Evolutionary conservation across 2,329 filamentous ascomycete genomes (phyloP).

Genomic region (Rhinocladiella similis): DNA sequence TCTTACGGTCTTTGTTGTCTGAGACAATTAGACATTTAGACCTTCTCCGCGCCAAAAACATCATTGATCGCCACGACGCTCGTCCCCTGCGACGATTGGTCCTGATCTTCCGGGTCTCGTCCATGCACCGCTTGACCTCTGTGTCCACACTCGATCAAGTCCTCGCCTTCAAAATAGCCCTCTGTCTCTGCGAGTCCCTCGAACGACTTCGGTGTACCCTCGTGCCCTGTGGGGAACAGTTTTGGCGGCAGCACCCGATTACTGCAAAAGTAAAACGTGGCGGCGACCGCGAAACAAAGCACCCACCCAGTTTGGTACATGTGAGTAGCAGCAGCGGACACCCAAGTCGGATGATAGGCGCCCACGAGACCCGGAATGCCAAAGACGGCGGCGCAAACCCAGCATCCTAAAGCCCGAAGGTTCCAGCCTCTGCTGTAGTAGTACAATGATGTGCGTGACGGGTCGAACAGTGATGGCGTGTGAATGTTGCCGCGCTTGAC

Average conservation of each 20-base stretch:
- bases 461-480: constrained; percentile 39
- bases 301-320: constrained; percentile 1
- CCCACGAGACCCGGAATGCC: neutral
- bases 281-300: neutral
- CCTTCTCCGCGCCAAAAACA: neutral
- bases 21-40: neutral
- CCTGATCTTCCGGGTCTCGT: neutral
- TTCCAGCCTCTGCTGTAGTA: constrained; percentile 33
- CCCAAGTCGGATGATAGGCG: neutral
- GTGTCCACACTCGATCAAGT: neutral
- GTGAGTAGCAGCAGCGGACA: neutral
- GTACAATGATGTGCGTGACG: constrained; percentile 29
- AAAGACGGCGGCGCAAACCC: neutral
- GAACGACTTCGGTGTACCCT: neutral
- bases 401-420: neutral
- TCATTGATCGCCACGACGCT: neutral
- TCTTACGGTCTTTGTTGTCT: too few species aligned
- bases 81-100: neutral
- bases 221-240: neutral
- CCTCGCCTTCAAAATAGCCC: neutral
- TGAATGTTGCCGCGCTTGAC: constrained; percentile 41
- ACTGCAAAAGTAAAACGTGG: neutral
- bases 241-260: neutral
- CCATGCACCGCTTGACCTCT: neutral
- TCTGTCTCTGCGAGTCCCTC: neutral